These are phyloP conservation scores for Dryadomyces quercivorus DNA, from an alignment of 2,329 filamentous ascomycete genomes.

Conservation along the genomic window DNA sequence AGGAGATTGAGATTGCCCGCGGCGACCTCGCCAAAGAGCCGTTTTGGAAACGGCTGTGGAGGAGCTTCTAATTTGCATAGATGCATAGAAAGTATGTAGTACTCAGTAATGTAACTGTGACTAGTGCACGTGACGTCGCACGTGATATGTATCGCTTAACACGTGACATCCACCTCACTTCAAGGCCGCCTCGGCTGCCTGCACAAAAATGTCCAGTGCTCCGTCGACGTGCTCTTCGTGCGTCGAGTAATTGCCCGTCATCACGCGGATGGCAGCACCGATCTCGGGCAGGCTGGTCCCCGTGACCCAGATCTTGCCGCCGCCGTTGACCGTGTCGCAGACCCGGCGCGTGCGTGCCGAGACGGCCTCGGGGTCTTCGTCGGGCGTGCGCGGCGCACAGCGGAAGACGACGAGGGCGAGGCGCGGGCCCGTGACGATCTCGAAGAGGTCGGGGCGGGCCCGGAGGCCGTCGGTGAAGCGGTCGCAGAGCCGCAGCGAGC, in stretches of 20 bases:
- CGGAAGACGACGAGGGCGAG: constrained; percentile 74
- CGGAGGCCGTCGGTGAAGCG: constrained; percentile 51
- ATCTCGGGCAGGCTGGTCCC: constrained; percentile 56
- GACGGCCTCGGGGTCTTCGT: constrained; percentile 18
- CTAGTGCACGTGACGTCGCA: no score
- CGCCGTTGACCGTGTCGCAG: constrained; percentile 60
- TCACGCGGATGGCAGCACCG: constrained; percentile 68
- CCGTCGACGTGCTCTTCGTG: constrained; percentile 61
- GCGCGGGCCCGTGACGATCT: constrained; percentile 57
- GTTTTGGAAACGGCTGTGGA: constrained; percentile 32
- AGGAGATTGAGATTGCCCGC: constrained; percentile 21
- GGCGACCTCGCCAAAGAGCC: constrained; percentile 16
- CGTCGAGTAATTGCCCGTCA: constrained; percentile 57
- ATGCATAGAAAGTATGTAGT: no score
- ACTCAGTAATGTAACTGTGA: no score
- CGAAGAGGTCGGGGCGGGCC: constrained; percentile 46
- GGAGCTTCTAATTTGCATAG: constrained; percentile 28
- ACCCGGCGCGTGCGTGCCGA: constrained; percentile 57
- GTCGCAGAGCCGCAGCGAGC: constrained; percentile 57
- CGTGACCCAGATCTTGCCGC: constrained; percentile 73
- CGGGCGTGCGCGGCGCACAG: constrained; percentile 31
- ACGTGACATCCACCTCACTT: no score
- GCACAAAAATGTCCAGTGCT: constrained; percentile 64
- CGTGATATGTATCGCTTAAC: no score
- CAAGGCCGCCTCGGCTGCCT: constrained; percentile 39